These are phyloP conservation scores for Tephrocybe sp. DNA, from an alignment of 768 basidiomycete species.

Conservation along the genomic window DNA sequence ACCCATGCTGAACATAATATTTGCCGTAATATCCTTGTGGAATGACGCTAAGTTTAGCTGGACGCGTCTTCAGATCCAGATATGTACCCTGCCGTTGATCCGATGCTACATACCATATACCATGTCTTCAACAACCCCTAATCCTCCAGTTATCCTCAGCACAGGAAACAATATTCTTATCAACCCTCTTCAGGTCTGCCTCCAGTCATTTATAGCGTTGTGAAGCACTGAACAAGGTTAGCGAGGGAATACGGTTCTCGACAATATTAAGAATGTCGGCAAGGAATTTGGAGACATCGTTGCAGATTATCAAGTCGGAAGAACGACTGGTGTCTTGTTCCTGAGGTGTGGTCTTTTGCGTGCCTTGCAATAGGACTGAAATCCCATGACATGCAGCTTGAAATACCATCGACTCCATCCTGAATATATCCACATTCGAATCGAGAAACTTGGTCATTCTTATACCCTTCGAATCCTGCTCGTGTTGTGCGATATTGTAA, in stretches of 20 bases:
- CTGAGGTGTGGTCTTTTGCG: conserved; percentile 64
- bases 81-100: conserved; percentile 11
- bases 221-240: conserved; percentile 28
- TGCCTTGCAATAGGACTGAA: neutral
- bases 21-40: neutral
- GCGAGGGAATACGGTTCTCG: conserved; percentile 88
- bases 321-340: conserved; percentile 89
- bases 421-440: conserved; percentile 91
- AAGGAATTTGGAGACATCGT: conserved; percentile 95
- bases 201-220: neutral
- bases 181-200: conserved; percentile 54
- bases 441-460: conserved; percentile 77
- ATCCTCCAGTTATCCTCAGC: conserved; percentile 64
- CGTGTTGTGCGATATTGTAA: conserved; percentile 87
- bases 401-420: conserved; percentile 96
- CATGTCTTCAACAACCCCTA: conserved; percentile 23
- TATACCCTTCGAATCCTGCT: conserved; percentile 86
- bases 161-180: conserved; percentile 63
- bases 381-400: conserved; percentile 45
- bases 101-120: conserved; percentile 9
- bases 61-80: conserved; percentile 4
- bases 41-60: neutral
- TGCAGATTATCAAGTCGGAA: conserved; percentile 93
- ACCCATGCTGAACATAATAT: neutral
- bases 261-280: conserved; percentile 81